These are phyloP conservation scores for Leucocoprinus leucothites DNA, from an alignment of 768 basidiomycete genomes.

Conservation along the genomic window DNA sequence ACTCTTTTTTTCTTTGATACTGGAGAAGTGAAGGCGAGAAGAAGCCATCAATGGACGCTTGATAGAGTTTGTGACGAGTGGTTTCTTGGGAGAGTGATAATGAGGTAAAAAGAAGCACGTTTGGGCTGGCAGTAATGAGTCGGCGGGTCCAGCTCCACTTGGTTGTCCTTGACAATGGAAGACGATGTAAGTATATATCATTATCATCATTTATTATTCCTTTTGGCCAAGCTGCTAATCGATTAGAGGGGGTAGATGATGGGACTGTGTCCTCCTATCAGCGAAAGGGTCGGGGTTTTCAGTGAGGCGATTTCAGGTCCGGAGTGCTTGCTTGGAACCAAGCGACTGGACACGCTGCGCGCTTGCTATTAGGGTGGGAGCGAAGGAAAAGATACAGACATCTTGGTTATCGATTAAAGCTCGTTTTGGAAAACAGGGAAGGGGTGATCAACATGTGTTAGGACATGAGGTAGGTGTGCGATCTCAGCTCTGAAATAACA, in stretches of 20 bases:
- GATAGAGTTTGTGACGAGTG: conserved; percentile 5
- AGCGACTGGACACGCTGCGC: background rate
- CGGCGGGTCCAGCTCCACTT: background rate
- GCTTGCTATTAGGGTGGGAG: conserved; percentile 4
- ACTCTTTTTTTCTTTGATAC: too few relatives aligned
- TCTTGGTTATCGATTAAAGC: conserved; percentile 16
- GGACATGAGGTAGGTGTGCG: conserved; percentile 32
- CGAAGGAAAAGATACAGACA: background rate
- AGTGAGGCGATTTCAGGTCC: background rate
- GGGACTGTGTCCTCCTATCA: background rate
- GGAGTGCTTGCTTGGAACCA: background rate
- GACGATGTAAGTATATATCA: background rate
- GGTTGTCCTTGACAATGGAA: conserved; percentile 10
- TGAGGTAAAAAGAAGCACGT: conserved; percentile 4
- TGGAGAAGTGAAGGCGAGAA: too few relatives aligned
- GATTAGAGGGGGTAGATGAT: background rate
- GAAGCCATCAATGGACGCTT: background rate
- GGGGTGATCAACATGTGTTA: conserved; percentile 34
- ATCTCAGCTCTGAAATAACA: background rate
- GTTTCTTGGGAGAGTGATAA: background rate
- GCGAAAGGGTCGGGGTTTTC: background rate
- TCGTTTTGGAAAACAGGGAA: conserved; percentile 15
- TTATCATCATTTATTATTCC: background rate
- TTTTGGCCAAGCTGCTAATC: background rate
- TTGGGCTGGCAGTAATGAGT: background rate